Percentiles rank a stretch among this genome's conserved stretches.
These are phyloP conservation scores for Akanthomyces muscarius DNA, from an alignment of 2,329 filamentous ascomycete species.

Conservation along the genomic window DNA sequence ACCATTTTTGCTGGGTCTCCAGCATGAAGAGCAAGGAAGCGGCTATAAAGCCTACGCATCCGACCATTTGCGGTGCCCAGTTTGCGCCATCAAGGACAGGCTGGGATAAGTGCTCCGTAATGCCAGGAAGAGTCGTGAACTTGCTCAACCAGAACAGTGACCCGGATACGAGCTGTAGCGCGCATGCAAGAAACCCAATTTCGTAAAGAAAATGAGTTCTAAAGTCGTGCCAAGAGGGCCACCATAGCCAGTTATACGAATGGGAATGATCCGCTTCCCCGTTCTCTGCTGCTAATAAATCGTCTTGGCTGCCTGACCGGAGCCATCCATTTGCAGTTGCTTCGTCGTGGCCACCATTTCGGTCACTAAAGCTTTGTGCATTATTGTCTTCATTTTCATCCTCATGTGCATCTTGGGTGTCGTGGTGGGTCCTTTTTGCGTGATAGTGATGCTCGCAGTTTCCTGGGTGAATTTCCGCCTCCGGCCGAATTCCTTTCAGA, in stretches of 20 bases:
- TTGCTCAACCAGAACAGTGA: slow-evolving; percentile 54
- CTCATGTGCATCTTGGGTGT: background rate
- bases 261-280: too few relatives aligned
- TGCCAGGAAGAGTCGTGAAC: slow-evolving; percentile 42
- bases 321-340: background rate
- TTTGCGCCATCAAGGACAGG: slow-evolving; percentile 50
- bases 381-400: too few relatives aligned
- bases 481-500: background rate
- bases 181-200: slow-evolving; percentile 58
- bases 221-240: slow-evolving; percentile 3
- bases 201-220: slow-evolving; percentile 38
- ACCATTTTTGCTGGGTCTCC: slow-evolving; percentile 63
- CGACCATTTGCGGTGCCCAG: slow-evolving; percentile 58
- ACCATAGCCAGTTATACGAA: background rate
- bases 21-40: slow-evolving; percentile 59
- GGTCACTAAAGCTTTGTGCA: too few relatives aligned
- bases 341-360: background rate
- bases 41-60: slow-evolving; percentile 58
- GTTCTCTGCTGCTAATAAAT: background rate
- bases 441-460: slow-evolving; percentile 2
- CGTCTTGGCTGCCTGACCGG: background rate
- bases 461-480: background rate
- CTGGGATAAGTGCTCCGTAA: slow-evolving; percentile 51
- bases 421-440: background rate
- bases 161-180: slow-evolving; percentile 53